phyloP scores from a whole-genome alignment of 78 protist species.

The Capsaspora owczarzaki region DNA sequence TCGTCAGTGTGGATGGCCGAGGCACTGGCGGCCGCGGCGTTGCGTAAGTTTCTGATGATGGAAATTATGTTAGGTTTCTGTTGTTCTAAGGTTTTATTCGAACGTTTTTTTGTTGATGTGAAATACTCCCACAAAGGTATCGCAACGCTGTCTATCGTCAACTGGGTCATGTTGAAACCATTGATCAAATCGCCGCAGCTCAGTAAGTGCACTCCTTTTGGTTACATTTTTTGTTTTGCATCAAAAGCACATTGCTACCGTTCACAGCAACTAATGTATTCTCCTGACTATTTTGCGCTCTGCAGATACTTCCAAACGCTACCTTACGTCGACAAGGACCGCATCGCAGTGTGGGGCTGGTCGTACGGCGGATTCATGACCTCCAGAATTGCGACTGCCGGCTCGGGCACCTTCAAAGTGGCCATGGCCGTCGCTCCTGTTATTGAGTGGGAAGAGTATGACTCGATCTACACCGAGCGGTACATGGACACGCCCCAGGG shows the following conservation, averaged over 20 bases:
- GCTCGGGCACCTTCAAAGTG: not conserved
- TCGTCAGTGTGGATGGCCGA: not conserved
- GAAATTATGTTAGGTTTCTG: too few species aligned
- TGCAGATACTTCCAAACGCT: not conserved
- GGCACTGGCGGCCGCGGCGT: slow-evolving; percentile 1
- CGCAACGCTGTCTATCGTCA: too few species aligned
- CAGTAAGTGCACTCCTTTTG: too few species aligned
- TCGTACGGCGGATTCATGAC: not conserved
- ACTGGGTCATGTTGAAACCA: too few species aligned
- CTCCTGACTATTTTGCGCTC: not conserved
- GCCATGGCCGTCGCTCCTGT: not conserved
- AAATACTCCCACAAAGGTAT: too few species aligned
- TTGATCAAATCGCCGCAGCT: too few species aligned
- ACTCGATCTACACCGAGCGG: slow-evolving; percentile 9
- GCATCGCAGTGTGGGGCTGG: not conserved
- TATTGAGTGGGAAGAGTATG: not conserved
- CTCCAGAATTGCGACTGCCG: not conserved
- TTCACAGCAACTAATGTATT: too few species aligned
- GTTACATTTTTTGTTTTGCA: too few species aligned
- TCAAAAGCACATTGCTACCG: too few species aligned
- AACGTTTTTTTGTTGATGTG: too few species aligned
- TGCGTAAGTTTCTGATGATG: too few species aligned
- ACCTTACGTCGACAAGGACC: not conserved
- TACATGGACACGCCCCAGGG: not conserved
- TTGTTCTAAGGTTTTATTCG: too few species aligned